Percentiles rank a stretch among this genome's conserved stretches.
phyloP scores from a whole-genome alignment of 2,329 filamentous ascomycete genomes.

The Alternaria alternata region DNA sequence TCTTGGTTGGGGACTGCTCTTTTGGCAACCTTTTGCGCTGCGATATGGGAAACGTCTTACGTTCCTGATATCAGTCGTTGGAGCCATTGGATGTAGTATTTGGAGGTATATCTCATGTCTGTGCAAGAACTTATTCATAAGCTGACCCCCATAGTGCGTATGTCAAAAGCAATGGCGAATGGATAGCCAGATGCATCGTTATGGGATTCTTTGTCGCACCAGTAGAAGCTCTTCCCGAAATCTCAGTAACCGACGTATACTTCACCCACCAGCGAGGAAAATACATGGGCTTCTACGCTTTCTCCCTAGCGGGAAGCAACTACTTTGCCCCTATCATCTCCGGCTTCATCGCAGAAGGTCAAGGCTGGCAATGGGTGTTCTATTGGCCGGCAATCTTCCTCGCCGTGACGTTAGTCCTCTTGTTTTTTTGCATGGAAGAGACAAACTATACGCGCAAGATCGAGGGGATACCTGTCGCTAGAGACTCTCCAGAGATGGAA shows the following conservation, averaged over 20 bases:
- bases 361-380: conserved; percentile 49
- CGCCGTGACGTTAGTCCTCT: conserved; percentile 58
- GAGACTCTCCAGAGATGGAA: conserved; percentile 16
- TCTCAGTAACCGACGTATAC: conserved; percentile 55
- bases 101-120: conserved; percentile 45
- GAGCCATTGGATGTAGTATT: conserved; percentile 52
- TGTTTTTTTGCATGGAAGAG: conserved; percentile 69
- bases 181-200: conserved; percentile 58
- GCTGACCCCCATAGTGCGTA: conserved; percentile 51
- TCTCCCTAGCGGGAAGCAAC: conserved; percentile 45
- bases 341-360: conserved; percentile 48
- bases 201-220: conserved; percentile 59
- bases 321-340: conserved; percentile 49
- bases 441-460: conserved; percentile 61
- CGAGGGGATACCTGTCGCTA: conserved; percentile 15
- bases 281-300: conserved; percentile 45
- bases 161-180: conserved; percentile 55
- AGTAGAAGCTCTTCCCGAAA: conserved; percentile 59
- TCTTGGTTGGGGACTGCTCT: conserved; percentile 60
- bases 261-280: conserved; percentile 47
- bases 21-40: conserved; percentile 63
- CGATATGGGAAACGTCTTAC: conserved; percentile 61
- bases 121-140: not conserved
- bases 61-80: conserved; percentile 56
- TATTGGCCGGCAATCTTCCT: conserved; percentile 65